These are phyloP conservation scores for Torulaspora franciscae DNA, from an alignment of 805 yeast genomes.

Conservation along the genomic window DNA sequence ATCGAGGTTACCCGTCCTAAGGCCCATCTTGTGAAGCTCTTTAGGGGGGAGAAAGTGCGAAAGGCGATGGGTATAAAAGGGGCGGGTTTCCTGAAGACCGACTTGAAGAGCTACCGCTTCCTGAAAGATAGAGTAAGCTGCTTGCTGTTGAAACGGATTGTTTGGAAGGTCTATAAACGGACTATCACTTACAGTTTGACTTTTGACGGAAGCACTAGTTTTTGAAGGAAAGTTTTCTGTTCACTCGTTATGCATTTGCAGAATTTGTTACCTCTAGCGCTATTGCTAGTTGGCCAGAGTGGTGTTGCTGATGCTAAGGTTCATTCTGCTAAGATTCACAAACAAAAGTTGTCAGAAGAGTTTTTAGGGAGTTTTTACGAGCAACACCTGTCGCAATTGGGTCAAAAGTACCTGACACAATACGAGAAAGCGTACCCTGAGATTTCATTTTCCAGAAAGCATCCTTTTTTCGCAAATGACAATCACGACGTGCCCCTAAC, in stretches of 20 bases:
- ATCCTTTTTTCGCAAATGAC: conserved; percentile 26
- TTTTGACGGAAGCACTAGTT: background rate
- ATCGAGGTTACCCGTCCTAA: background rate
- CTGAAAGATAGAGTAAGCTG: background rate
- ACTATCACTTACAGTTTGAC: background rate
- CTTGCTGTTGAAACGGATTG: background rate
- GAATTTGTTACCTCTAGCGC: conserved; percentile 29
- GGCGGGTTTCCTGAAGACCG: background rate
- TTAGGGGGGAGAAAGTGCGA: conserved; percentile 8
- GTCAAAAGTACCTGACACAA: conserved; percentile 53
- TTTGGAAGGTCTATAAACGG: background rate
- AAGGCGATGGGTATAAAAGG: conserved; percentile 6
- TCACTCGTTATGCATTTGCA: conserved; percentile 24
- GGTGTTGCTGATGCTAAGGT: conserved; percentile 44
- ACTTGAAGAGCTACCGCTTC: background rate
- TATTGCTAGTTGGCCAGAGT: conserved; percentile 22
- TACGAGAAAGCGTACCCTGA: conserved; percentile 46
- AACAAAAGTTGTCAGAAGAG: conserved; percentile 49
- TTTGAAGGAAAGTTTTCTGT: background rate
- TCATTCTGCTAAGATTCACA: conserved; percentile 54
- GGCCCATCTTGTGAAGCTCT: background rate
- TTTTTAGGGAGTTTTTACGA: conserved; percentile 46
- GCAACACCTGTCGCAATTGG: conserved; percentile 54
- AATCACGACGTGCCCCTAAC: conserved; percentile 80
- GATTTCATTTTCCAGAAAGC: conserved; percentile 29